A percentile compares a stretch with the other conserved stretches of the same genome.
Evolutionary conservation across 2,329 filamentous ascomycete species (phyloP).

Genomic region (Lomentospora prolificans): DNA sequence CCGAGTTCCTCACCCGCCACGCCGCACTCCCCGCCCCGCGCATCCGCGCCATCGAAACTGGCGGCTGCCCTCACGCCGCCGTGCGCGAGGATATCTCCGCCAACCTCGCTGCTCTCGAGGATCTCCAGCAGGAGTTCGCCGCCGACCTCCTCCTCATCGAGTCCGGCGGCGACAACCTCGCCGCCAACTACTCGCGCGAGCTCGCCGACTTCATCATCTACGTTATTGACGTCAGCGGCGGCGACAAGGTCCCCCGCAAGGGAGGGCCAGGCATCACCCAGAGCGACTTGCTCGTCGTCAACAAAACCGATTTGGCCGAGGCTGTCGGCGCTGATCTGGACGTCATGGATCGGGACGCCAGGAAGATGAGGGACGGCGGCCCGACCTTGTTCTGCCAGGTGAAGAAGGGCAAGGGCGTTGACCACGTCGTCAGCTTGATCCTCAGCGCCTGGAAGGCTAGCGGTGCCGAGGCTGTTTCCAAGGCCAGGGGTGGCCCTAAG

Average conservation of each 20-base stretch:
- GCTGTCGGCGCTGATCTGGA: slow-evolving; percentile 79
- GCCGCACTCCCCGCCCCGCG: slow-evolving; percentile 70
- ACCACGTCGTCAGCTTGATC: slow-evolving; percentile 81
- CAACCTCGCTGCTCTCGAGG: slow-evolving; percentile 86
- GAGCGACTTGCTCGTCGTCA: slow-evolving; percentile 85
- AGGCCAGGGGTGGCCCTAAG: slow-evolving; percentile 44
- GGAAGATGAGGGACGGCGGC: slow-evolving; percentile 90
- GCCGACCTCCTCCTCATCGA: slow-evolving; percentile 87
- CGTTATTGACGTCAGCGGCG: slow-evolving; percentile 92
- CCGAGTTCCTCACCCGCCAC: slow-evolving; percentile 89
- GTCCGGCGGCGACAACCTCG: slow-evolving; percentile 90
- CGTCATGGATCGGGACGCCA: slow-evolving; percentile 91
- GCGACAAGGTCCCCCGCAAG: slow-evolving; percentile 94
- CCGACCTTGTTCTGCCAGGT: slow-evolving; percentile 95
- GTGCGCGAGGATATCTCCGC: slow-evolving; percentile 94
- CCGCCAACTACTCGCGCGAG: slow-evolving; percentile 92
- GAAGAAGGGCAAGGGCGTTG: slow-evolving; percentile 79
- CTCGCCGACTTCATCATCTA: slow-evolving; percentile 97
- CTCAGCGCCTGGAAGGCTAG: slow-evolving; percentile 87
- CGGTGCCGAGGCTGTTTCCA: slow-evolving; percentile 58
- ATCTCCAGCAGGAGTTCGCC: slow-evolving; percentile 70
- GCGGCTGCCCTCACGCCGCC: slow-evolving; percentile 91
- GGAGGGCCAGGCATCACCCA: slow-evolving; percentile 96
- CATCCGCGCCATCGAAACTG: slow-evolving; percentile 94
- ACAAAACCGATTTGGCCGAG: slow-evolving; percentile 93